phyloP scores from a whole-genome alignment of 2,329 filamentous ascomycete species.

The Fusarium brevicatenulatum region DNA sequence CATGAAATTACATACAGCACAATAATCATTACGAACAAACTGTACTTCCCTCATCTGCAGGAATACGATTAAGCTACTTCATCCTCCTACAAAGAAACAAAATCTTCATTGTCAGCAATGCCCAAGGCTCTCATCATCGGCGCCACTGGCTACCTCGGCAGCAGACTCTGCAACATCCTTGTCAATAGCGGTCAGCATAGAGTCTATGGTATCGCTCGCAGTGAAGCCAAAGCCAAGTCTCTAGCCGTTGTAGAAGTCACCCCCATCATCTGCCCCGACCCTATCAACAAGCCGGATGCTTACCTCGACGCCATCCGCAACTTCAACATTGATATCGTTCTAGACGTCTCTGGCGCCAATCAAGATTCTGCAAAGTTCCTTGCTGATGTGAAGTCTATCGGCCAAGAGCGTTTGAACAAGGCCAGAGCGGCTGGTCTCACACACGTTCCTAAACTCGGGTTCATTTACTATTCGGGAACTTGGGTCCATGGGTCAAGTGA shows the following conservation, averaged over 20 bases:
- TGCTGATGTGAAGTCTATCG: not conserved
- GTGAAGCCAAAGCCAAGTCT: not conserved
- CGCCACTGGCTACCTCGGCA: not conserved
- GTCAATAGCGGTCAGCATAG: not conserved
- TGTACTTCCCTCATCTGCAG: fast-evolving
- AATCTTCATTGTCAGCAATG: fast-evolving
- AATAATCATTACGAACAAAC: fast-evolving
- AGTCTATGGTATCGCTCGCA: not conserved
- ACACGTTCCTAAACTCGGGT: not conserved
- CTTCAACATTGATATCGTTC: not conserved
- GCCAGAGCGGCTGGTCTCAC: not conserved
- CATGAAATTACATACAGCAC: no score
- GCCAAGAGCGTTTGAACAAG: not conserved
- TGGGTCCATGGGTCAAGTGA: not conserved
- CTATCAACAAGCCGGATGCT: not conserved
- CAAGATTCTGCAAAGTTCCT: not conserved
- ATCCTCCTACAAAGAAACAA: fast-evolving
- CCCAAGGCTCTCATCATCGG: not conserved
- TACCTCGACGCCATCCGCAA: not conserved
- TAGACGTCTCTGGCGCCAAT: not conserved
- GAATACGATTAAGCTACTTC: fast-evolving
- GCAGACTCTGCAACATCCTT: fast-evolving
- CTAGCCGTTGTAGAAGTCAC: not conserved
- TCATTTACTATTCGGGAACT: not conserved
- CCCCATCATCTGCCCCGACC: not conserved